phyloP scores from a whole-genome alignment of 2,329 filamentous ascomycete genomes.

The Sporothrix dimorphospora region DNA sequence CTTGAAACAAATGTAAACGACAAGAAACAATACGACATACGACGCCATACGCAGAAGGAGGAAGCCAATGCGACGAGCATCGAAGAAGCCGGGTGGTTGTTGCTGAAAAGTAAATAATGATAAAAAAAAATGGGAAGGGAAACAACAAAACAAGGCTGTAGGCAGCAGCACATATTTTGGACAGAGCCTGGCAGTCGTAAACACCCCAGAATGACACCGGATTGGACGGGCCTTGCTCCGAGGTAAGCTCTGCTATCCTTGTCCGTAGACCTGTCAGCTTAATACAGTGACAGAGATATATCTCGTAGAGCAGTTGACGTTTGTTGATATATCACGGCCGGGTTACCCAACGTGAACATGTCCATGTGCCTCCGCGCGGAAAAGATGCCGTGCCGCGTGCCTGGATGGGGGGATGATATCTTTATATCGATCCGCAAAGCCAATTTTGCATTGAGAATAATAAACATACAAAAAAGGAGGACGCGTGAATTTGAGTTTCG shows the following conservation, averaged over 20 bases:
- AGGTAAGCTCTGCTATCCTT: neutral
- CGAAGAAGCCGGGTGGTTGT: neutral
- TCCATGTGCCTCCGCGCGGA: neutral
- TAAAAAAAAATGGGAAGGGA: neutral
- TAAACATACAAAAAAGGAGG: neutral
- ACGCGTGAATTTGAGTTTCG: neutral
- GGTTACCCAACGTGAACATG: neutral
- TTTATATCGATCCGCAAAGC: neutral
- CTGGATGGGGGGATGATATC: neutral
- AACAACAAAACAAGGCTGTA: neutral
- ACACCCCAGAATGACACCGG: neutral
- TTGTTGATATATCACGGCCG: neutral
- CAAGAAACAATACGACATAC: neutral
- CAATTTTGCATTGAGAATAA: too few relatives aligned
- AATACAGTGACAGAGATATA: neutral
- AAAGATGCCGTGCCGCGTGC: neutral
- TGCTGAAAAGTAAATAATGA: neutral
- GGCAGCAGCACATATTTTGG: neutral
- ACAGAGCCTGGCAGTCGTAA: neutral
- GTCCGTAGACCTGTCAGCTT: neutral
- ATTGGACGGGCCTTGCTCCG: slow-evolving; percentile 4
- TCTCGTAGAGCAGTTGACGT: neutral
- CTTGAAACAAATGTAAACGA: slow-evolving; percentile 13
- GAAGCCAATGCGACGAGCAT: neutral
- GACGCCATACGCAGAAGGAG: neutral